Conservation (phyloP, 768 basidiomycete genomes). For the Myochromella boudieri region DNA sequence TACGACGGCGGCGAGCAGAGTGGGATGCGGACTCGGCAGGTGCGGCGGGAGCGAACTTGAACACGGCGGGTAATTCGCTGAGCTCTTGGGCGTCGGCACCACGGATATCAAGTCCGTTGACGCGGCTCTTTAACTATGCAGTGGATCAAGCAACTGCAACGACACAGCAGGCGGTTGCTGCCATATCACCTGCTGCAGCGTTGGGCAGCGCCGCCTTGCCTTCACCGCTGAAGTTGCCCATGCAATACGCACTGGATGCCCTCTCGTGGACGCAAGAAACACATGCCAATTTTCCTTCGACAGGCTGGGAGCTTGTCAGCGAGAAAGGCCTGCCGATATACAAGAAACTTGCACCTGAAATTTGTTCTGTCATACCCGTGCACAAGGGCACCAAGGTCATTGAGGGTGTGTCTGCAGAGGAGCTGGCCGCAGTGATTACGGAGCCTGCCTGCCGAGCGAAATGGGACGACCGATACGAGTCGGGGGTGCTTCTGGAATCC, state of each 20-base stretch:
- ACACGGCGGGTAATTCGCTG: constrained; percentile 13
- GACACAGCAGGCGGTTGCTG: constrained; percentile 77
- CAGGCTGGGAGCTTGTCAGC: constrained; percentile 75
- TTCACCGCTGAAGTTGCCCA: constrained; percentile 62
- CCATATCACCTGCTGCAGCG: constrained; percentile 59
- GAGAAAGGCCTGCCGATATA: constrained; percentile 79
- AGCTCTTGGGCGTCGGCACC: constrained; percentile 59
- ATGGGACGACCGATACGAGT: constrained; percentile 88
- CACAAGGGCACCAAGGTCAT: constrained; percentile 90
- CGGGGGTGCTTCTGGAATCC: constrained; percentile 65
- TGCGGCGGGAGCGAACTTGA: constrained; percentile 18
- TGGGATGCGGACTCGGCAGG: constrained; percentile 60
- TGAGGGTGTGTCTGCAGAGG: constrained; percentile 91
- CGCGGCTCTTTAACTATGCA: constrained; percentile 71
- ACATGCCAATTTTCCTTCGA: constrained; percentile 51
- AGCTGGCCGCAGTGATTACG: constrained; percentile 72
- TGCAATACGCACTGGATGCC: constrained; percentile 82
- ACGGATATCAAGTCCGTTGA: constrained; percentile 66
- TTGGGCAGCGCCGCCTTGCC: constrained; percentile 40
- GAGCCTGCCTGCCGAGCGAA: constrained; percentile 70
- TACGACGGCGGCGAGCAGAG: constrained; percentile 68
- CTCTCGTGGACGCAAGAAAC: constrained; percentile 77
- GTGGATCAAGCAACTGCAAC: constrained; percentile 72
- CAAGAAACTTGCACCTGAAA: constrained; percentile 70
- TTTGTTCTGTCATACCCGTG: constrained; percentile 81